Evolutionary conservation across 163 green algal species (phyloP), one percentile per base, ranked within the genome.

Genomic region (Scenedesmus sp.): DNA sequence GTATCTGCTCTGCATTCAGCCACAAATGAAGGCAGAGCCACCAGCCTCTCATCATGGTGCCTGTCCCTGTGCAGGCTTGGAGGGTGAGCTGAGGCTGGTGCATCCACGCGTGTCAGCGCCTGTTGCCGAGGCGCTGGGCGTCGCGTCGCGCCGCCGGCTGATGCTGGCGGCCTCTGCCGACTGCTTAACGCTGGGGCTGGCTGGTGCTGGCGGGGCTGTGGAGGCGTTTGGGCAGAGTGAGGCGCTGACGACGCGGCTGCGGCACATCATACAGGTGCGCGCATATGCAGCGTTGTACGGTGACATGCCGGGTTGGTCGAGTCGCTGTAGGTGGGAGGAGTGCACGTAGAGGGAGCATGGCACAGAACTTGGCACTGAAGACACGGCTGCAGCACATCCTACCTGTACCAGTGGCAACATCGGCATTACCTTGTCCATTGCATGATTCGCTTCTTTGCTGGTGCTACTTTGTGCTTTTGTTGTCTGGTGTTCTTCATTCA

Each of bases 171-270:
- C 94, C 30, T 93, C 81, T 44, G 91, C 95, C 0, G 94, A 95
- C 84, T 78, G 73, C 37, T 88, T 98, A 81, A 83, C 90, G 10
- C 91, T 98, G 59, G 94, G 91, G 1, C 59, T 96, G 35, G 86
- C 89, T 56, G 72, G 86, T 20, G 91, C 85, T 70, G 92, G 83
- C 18, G 89, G 86, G 40, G 93, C 87, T 2, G 90, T 94, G 26
- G 94, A 98, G 94, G 96, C 96, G 15, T 98, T 97, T 92, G 96
- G 96, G 0, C 96, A 98, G 94, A 96, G 94, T 87, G 96, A 98
- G 92, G 95, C 95, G 79, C 94, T 98, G 18, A 98, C 96, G 7
- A 97, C 95, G 12, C 91, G 96, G 13, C 92, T 98, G 65, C 93
- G 96, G 35, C 95, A 97, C 91, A 98, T 98, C 91, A 95, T 97